Conservation (phyloP, 805 yeast genomes). For the Monosporozyma aerobia region DNA sequence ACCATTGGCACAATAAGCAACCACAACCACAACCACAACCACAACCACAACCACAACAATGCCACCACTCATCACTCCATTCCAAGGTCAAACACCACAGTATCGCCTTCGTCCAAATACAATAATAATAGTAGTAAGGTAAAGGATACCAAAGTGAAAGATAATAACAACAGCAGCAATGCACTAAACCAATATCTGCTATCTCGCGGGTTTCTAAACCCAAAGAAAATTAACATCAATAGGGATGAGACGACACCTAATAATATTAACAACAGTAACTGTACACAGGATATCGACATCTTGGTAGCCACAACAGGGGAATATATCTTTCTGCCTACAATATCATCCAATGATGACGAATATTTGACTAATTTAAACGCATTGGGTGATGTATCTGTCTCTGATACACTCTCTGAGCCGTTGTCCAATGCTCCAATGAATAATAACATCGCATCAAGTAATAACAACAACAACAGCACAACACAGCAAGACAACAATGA, state of each 20-base stretch:
- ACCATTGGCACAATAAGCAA: neutral
- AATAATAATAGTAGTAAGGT: no score
- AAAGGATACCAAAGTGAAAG: no score
- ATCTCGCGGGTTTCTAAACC: conserved; percentile 22
- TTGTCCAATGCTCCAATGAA: no score
- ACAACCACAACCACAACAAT: neutral
- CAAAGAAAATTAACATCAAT: conserved; percentile 8
- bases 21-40: neutral
- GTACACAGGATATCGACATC: conserved; percentile 14
- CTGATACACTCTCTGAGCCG: no score
- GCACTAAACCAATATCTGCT: conserved; percentile 7
- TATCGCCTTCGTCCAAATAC: no score
- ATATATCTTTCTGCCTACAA: conserved; percentile 29
- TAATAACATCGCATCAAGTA: neutral
- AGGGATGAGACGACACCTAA: no score
- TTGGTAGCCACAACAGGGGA: conserved; percentile 31
- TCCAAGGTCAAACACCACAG: no score
- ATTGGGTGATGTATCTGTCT: conserved; percentile 3
- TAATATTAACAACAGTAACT: conserved; percentile 1
- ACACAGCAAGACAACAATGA: conserved; percentile 4
- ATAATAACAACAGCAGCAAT: neutral
- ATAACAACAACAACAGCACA: neutral
- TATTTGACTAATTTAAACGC: conserved; percentile 25
- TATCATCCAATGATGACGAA: conserved; percentile 28
- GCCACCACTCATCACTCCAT: neutral